Base-by-base conservation (phyloP, 306 rosid genomes). In the Castanospermum australe region DNA sequence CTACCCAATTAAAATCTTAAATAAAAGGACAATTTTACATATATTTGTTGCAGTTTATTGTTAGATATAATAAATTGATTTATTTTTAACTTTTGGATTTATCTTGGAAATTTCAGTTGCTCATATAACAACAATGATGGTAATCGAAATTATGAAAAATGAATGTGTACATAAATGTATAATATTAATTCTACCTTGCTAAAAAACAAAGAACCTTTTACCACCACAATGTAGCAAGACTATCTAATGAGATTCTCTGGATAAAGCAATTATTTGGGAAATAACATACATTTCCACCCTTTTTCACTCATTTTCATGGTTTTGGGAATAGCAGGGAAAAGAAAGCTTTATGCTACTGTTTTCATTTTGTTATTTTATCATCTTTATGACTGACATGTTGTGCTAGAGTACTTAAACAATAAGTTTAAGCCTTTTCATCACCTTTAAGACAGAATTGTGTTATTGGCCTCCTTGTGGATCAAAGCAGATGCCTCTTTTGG, bases 1-100 rank as follows among this genome's bases (percentile, higher is more conserved):
- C 44, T 30, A 48, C 32, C 67, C 38, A 38, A 28, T 52, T 28
- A 63, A 82, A 76, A 17, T 52, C 38, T 30, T 70, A 12, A 82
- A 45, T 15, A 7, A 5, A 55, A 44, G 8, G 51, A 39, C 18
- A 17, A 41, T 41, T 50, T 57, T 59, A 45, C 38, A 44, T 22
- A 56, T 24, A 54, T 10, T 50, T 42, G 15, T 67, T 78, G 56
- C 69, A 55, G 45, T 55, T 15, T 42, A 55, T 47, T 41, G 36
- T 42, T 24, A 18, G n/a, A 36, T 54, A 12, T 36, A 30, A 71
- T 50, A 28, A 22, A 62, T 62, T 51, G 28, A 76, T 63, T 56
- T 15, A 15, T 7, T 11, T 52, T 38, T 6, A 15, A 15, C 2
- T 10, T 65, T 36, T n/a, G n/a, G 25, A 7, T 52, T 77, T 30